phyloP scores from a whole-genome alignment of 2,329 filamentous ascomycete genomes.

The Sporothrix pseudoabietina region DNA sequence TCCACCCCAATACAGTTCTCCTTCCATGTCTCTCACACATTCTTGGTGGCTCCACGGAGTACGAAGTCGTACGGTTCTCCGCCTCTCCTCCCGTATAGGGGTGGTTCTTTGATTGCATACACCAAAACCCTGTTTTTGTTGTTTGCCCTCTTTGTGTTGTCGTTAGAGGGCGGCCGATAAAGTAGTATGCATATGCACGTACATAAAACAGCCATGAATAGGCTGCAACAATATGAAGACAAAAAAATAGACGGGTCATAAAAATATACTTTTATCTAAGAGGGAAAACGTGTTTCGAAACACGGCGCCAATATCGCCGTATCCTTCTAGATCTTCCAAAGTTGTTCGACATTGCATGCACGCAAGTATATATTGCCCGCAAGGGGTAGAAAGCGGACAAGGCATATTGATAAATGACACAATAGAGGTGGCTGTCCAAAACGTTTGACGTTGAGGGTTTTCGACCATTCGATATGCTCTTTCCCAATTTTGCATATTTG shows the following conservation, averaged over 20 bases:
- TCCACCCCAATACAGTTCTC: background rate
- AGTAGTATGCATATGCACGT: slow-evolving; percentile 22
- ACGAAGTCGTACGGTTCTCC: slow-evolving; percentile 6
- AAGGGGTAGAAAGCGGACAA: background rate
- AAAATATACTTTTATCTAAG: background rate
- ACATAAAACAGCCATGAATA: slow-evolving; percentile 4
- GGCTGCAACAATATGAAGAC: background rate
- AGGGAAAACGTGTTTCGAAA: slow-evolving; percentile 8
- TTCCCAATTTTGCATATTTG: background rate
- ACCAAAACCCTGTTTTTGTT: background rate
- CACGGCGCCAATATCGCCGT: background rate
- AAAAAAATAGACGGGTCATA: background rate
- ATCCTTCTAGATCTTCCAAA: background rate
- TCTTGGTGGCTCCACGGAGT: background rate
- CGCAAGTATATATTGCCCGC: slow-evolving; percentile 16
- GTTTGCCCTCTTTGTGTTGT: background rate
- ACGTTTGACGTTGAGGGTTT: background rate
- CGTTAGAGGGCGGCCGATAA: background rate
- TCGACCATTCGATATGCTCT: background rate
- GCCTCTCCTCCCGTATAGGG: slow-evolving; percentile 4
- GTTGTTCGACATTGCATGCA: slow-evolving; percentile 18
- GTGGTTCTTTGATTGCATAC: slow-evolving; percentile 20
- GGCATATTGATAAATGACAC: too few species aligned
- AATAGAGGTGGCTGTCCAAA: background rate
- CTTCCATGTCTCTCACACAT: background rate